A percentile compares a stretch with the other conserved stretches of the same genome.
Conservation (phyloP, 140 eudicot species). For the Flaveria floridana region DNA sequence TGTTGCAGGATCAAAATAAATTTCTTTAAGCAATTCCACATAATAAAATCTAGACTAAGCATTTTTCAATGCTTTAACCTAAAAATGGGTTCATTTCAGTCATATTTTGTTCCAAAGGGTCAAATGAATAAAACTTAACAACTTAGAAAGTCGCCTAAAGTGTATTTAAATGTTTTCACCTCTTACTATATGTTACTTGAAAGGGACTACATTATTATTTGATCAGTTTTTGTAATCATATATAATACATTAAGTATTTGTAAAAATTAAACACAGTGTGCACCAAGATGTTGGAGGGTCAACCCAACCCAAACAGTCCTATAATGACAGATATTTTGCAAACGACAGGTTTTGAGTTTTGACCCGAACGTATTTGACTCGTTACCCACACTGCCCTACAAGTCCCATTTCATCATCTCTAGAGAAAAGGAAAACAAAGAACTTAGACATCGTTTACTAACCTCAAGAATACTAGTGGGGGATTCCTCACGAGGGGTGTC, state of each 20-base stretch:
- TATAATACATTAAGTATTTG: not conserved
- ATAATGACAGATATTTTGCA: not conserved
- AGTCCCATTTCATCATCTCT: conserved; percentile 21
- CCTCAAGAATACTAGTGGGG: conserved; percentile 88
- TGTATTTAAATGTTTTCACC: not conserved
- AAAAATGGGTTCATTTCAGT: conserved; percentile 1
- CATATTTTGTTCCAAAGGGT: not conserved
- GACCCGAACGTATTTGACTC: not conserved
- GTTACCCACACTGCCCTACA: not conserved
- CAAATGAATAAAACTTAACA: not conserved
- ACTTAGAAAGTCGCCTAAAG: not conserved
- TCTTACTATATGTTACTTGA: not conserved
- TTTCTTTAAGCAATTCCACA: not conserved
- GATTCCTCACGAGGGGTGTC: conserved; percentile 51
- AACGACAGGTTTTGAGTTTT: not conserved
- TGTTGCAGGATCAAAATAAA: conserved; percentile 31
- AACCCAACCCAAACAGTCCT: not conserved
- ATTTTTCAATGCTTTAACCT: not conserved
- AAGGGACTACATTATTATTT: not conserved
- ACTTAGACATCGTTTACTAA: conserved; percentile 20
- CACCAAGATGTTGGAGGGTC: not conserved
- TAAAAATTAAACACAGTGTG: not conserved
- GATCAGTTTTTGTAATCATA: conserved; percentile 5
- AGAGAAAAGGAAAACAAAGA: not conserved
- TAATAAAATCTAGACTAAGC: not conserved